Evolutionary conservation across 441 rosid species (phyloP).

Genomic region (Brassica hybrid): DNA sequence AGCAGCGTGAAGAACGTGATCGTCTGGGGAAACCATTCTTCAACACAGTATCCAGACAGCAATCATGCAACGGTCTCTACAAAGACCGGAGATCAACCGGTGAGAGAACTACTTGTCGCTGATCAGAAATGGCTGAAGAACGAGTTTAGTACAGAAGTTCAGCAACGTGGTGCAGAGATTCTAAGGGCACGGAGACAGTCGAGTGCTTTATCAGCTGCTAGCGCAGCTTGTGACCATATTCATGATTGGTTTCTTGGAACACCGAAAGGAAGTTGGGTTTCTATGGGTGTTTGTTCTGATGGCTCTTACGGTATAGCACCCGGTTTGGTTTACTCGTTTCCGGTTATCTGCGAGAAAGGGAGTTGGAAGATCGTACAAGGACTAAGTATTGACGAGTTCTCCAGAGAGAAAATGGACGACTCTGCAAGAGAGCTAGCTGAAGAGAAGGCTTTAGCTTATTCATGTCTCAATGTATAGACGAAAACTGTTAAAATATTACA

Average conservation of each 20-base stretch:
- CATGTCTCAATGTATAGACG: slow-evolving; percentile 47
- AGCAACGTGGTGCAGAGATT: slow-evolving; percentile 73
- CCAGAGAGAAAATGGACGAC: slow-evolving; percentile 79
- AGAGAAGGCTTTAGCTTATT: slow-evolving; percentile 70
- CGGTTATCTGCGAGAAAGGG: slow-evolving; percentile 74
- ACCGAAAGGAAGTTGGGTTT: slow-evolving; percentile 84
- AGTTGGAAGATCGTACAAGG: slow-evolving; percentile 82
- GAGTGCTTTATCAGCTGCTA: slow-evolving; percentile 83
- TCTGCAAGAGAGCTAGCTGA: slow-evolving; percentile 75
- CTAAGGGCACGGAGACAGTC: slow-evolving; percentile 70
- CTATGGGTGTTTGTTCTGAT: slow-evolving; percentile 92
- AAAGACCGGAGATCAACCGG: slow-evolving; percentile 48
- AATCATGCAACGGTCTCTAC: slow-evolving; percentile 64
- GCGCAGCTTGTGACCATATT: slow-evolving; percentile 84
- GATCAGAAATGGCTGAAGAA: slow-evolving; percentile 70
- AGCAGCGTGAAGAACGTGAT: slow-evolving; percentile 71
- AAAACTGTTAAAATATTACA: neutral
- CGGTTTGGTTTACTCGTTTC: slow-evolving; percentile 82
- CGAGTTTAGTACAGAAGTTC: slow-evolving; percentile 65
- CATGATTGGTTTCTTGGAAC: slow-evolving; percentile 84
- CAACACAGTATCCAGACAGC: slow-evolving; percentile 86
- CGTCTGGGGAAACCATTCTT: slow-evolving; percentile 93
- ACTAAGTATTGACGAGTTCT: slow-evolving; percentile 68
- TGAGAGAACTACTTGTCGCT: slow-evolving; percentile 49
- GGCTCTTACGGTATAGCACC: slow-evolving; percentile 76